Evolutionary conservation across 2,329 filamentous ascomycete genomes (phyloP).

Genomic region (Penicillium rolfsii): DNA sequence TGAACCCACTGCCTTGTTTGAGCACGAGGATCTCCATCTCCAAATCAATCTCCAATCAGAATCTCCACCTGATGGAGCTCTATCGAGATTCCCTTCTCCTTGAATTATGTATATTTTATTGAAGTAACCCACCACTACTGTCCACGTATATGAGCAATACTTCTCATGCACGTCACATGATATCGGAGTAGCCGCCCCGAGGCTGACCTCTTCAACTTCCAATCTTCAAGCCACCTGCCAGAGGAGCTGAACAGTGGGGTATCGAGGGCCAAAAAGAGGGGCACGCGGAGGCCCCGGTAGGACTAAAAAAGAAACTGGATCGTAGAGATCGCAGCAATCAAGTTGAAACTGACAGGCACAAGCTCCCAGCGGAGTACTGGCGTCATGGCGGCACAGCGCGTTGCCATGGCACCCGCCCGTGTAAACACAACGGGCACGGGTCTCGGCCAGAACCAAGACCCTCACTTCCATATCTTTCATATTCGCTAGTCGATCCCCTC

Average conservation of each 20-base stretch:
- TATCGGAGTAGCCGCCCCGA: slow-evolving; percentile 7
- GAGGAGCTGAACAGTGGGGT: slow-evolving; percentile 32
- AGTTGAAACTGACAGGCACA: slow-evolving; percentile 21
- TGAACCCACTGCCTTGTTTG: background rate
- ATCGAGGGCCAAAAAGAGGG: slow-evolving; percentile 21
- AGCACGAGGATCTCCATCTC: slow-evolving; percentile 8
- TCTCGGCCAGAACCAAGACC: slow-evolving; percentile 18
- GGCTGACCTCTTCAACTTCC: background rate
- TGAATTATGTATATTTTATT: background rate
- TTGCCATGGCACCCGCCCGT: slow-evolving; percentile 43
- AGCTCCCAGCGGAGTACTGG: slow-evolving; percentile 24
- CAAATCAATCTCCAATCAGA: slow-evolving; percentile 6
- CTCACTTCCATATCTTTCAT: slow-evolving; percentile 4
- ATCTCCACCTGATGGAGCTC: background rate
- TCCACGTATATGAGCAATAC: background rate
- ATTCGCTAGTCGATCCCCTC: slow-evolving; percentile 7
- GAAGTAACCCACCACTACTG: background rate
- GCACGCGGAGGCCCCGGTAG: slow-evolving; percentile 15
- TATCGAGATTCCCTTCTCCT: background rate
- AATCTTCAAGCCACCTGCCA: slow-evolving; percentile 10
- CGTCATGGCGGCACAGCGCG: slow-evolving; percentile 22
- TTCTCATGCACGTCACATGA: slow-evolving; percentile 12
- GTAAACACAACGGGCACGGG: slow-evolving; percentile 38
- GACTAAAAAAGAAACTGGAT: slow-evolving; percentile 24
- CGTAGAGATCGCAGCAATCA: slow-evolving; percentile 17